Percentiles rank a stretch among this genome's conserved stretches.
Evolutionary conservation across 768 basidiomycete genomes (phyloP).

Genomic region (Royoungia palumana): DNA sequence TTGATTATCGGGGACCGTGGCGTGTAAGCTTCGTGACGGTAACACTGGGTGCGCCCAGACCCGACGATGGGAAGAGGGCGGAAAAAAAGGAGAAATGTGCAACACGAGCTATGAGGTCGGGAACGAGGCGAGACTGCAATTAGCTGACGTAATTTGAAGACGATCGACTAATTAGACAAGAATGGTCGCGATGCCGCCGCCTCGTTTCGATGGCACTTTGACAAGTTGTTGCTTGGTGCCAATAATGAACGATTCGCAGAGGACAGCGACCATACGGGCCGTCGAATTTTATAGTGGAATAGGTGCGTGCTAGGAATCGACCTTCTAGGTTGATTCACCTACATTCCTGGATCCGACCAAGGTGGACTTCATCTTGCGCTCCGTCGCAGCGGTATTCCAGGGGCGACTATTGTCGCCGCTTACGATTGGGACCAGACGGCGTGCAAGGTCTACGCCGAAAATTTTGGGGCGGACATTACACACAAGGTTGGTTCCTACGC

Average conservation of each 20-base stretch:
- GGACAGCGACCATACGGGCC: slow-evolving; percentile 15
- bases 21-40: neutral
- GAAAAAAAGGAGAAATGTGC: slow-evolving; percentile 6
- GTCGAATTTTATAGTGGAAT: slow-evolving; percentile 80
- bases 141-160: slow-evolving; percentile 17
- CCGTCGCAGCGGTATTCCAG: slow-evolving; percentile 44
- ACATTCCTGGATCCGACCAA: slow-evolving; percentile 26
- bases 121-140: slow-evolving; percentile 17
- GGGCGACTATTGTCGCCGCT: slow-evolving; percentile 52
- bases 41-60: neutral
- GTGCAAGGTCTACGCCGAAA: slow-evolving; percentile 64
- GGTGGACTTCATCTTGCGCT: slow-evolving; percentile 75
- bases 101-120: neutral
- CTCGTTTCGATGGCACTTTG: too few relatives aligned
- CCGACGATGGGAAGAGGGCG: slow-evolving; percentile 1
- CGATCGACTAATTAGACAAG: slow-evolving; percentile 1
- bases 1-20: neutral
- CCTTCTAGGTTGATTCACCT: slow-evolving; percentile 1
- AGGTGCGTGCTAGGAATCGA: slow-evolving; percentile 43
- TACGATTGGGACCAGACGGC: slow-evolving; percentile 83
- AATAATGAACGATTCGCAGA: slow-evolving; percentile 6
- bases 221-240: neutral
- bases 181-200: too few relatives aligned
- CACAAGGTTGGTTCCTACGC: slow-evolving; percentile 28
- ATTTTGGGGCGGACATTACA: slow-evolving; percentile 48